phyloP scores from a whole-genome alignment of 345 rosid genomes.

The Sapria himalayana region DNA sequence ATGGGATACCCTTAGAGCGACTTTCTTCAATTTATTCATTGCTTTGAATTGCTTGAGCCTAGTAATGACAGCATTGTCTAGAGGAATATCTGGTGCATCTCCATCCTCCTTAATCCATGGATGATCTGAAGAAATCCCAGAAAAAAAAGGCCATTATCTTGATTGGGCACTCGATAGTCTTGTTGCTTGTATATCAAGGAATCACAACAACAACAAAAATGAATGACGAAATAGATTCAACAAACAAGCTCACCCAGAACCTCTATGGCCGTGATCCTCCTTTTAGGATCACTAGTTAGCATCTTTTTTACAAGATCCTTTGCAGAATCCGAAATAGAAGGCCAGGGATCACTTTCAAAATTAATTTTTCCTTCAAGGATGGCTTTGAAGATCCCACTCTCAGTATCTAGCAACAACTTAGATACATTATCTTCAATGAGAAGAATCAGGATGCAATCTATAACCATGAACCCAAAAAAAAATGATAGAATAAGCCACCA shows the following conservation, averaged over 20 bases:
- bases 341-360: constrained; percentile 89
- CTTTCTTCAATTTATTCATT: constrained; percentile 62
- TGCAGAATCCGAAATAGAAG: constrained; percentile 61
- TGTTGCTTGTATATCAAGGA: too few relatives aligned
- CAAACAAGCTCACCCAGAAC: constrained; percentile 38
- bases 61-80: constrained; percentile 45
- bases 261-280: constrained; percentile 67
- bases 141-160: too few relatives aligned
- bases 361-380: constrained; percentile 61
- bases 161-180: too few relatives aligned
- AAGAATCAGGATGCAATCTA: neutral
- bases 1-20: constrained; percentile 52
- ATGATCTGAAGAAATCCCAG: constrained; percentile 30
- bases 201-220: too few relatives aligned
- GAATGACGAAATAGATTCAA: too few relatives aligned
- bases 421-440: neutral
- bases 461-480: neutral
- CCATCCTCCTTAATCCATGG: constrained; percentile 74
- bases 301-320: constrained; percentile 86
- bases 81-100: constrained; percentile 74
- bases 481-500: neutral
- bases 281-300: constrained; percentile 80
- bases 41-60: constrained; percentile 71
- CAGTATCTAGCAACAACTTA: constrained; percentile 36
- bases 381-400: constrained; percentile 82